Evolutionary conservation across 1,284 basidiomycete genomes (phyloP).

Genomic region (Irpex rosettiformis): DNA sequence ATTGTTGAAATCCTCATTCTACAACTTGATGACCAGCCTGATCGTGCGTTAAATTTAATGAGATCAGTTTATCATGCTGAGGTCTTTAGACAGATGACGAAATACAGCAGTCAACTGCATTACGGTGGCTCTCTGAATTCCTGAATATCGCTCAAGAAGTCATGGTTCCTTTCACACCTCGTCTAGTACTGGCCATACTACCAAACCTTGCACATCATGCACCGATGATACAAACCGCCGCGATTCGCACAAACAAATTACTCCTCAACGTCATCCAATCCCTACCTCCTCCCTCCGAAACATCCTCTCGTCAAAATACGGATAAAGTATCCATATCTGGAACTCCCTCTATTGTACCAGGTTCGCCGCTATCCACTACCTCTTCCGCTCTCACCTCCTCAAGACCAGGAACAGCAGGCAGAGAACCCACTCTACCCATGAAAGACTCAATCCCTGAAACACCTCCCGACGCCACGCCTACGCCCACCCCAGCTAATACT

Average conservation of each 20-base stretch:
- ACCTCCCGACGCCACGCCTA: slow-evolving; percentile 18
- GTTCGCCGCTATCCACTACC: slow-evolving; percentile 50
- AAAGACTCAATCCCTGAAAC: slow-evolving; percentile 31
- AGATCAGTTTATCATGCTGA: not conserved
- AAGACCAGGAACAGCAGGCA: slow-evolving; percentile 40
- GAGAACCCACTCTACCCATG: slow-evolving; percentile 15
- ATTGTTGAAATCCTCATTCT: slow-evolving; percentile 95
- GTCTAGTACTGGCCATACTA: slow-evolving; percentile 88
- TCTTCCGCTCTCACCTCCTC: slow-evolving; percentile 35
- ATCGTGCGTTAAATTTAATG: slow-evolving; percentile 55
- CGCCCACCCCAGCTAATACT: slow-evolving; percentile 15
- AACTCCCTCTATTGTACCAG: slow-evolving; percentile 32
- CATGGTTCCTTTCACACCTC: slow-evolving; percentile 92
- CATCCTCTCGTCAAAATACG: slow-evolving; percentile 35
- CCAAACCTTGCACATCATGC: slow-evolving; percentile 94
- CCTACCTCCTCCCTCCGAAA: slow-evolving; percentile 69
- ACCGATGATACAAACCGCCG: slow-evolving; percentile 84
- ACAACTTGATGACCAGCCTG: slow-evolving; percentile 66
- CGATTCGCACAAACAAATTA: slow-evolving; percentile 83
- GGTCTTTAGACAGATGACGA: slow-evolving; percentile 66
- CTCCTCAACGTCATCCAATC: slow-evolving; percentile 85
- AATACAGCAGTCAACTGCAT: slow-evolving; percentile 83
- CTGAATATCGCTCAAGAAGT: slow-evolving; percentile 86
- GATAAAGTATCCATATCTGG: slow-evolving; percentile 27
- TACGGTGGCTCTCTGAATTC: slow-evolving; percentile 93